phyloP scores from a whole-genome alignment of 1,139 yeast species.

The Geotrichum siamense region DNA sequence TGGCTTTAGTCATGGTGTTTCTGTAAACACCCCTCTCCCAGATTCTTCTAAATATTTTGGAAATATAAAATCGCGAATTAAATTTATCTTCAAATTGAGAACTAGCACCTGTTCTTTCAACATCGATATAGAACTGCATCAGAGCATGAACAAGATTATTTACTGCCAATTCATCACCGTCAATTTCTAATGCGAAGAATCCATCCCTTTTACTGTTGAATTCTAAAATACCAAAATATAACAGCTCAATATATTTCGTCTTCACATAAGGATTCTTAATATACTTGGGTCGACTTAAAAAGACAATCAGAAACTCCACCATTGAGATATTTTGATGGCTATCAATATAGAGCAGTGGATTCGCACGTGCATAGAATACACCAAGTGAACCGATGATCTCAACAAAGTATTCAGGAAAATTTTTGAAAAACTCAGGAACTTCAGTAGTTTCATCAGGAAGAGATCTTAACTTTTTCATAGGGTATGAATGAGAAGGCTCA shows the following conservation, averaged over 20 bases:
- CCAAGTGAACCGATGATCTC: constrained; percentile 61
- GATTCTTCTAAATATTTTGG: constrained; percentile 71
- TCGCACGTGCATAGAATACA: constrained; percentile 49
- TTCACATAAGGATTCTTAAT: constrained; percentile 92
- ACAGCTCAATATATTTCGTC: constrained; percentile 70
- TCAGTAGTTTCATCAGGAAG: constrained; percentile 50
- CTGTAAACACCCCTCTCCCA: constrained; percentile 72
- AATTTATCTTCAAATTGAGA: constrained; percentile 95
- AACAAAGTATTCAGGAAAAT: constrained; percentile 75
- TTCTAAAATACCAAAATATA: constrained; percentile 62
- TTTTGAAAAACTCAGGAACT: constrained; percentile 60
- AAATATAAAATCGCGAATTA: constrained; percentile 79
- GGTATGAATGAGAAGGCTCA: constrained; percentile 64
- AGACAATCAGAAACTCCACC: constrained; percentile 56
- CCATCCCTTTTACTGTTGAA: constrained; percentile 49
- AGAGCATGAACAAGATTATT: constrained; percentile 72
- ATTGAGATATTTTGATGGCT: constrained; percentile 39
- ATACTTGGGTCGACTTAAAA: constrained; percentile 77
- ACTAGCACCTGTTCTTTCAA: constrained; percentile 92
- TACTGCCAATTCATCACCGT: constrained; percentile 53
- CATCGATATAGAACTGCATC: constrained; percentile 85
- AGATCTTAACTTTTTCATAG: constrained; percentile 46
- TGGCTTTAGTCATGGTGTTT: constrained; percentile 59
- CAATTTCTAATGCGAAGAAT: constrained; percentile 59
- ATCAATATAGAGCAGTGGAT: constrained; percentile 32